A percentile compares a stretch with the other conserved stretches of the same genome.
These are phyloP conservation scores for Pseudonitzschia pungens DNA, from an alignment of 108 stramenopile genomes.

Conservation along the genomic window DNA sequence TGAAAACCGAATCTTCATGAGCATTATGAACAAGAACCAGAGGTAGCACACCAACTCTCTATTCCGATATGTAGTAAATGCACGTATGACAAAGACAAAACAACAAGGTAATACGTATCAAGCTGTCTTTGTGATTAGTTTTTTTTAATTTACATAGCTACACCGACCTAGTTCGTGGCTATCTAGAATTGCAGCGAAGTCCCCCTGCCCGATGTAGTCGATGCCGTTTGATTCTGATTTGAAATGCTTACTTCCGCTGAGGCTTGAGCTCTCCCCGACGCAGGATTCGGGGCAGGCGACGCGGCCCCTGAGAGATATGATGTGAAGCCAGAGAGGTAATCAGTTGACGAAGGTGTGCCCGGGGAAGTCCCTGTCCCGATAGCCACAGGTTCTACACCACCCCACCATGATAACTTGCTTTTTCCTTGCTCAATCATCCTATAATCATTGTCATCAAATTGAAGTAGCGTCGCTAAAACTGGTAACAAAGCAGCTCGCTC, in stretches of 20 bases:
- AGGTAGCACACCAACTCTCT: too few relatives aligned
- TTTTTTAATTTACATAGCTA: not conserved
- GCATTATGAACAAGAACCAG: too few relatives aligned
- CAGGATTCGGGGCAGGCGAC: not conserved
- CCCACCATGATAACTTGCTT: slow-evolving; percentile 71
- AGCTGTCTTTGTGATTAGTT: not conserved
- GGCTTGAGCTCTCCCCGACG: not conserved
- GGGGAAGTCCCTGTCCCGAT: slow-evolving; percentile 18
- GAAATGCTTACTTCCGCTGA: slow-evolving; percentile 14
- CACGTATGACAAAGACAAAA: too few relatives aligned
- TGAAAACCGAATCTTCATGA: too few relatives aligned
- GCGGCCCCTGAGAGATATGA: slow-evolving; percentile 9
- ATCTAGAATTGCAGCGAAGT: slow-evolving; percentile 12
- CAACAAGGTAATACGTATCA: too few relatives aligned
- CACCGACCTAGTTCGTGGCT: not conserved
- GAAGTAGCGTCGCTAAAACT: slow-evolving; percentile 83
- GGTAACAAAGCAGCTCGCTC: slow-evolving; percentile 78
- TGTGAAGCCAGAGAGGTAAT: not conserved
- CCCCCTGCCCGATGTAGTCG: not conserved
- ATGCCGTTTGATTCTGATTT: not conserved
- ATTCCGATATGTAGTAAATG: too few relatives aligned
- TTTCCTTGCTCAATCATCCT: slow-evolving; percentile 84
- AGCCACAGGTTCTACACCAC: slow-evolving; percentile 26
- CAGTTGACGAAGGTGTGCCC: not conserved
- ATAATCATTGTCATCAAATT: slow-evolving; percentile 85